These are phyloP conservation scores for Petrea volubilis DNA, from an alignment of 257 asterid genomes.

Conservation along the genomic window DNA sequence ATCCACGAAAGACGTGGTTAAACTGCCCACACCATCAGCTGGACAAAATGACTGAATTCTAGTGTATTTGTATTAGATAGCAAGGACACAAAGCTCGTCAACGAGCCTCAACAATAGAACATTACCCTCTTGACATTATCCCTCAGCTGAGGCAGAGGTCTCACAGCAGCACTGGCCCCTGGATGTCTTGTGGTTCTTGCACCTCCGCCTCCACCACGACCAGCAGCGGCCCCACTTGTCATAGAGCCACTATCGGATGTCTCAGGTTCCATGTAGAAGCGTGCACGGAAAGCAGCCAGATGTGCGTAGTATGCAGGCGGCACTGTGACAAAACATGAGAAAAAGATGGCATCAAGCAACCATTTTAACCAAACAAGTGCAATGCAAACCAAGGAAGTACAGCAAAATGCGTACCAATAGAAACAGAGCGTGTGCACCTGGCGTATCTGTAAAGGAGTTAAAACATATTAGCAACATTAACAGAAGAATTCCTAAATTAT, in stretches of 20 bases:
- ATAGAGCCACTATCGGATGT: constrained; percentile 83
- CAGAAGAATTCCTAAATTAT: background rate
- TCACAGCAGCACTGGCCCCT: constrained; percentile 60
- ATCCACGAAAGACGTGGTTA: background rate
- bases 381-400: background rate
- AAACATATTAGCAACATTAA: background rate
- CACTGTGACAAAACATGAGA: constrained; percentile 37
- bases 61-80: background rate
- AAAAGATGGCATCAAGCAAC: background rate
- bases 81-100: background rate
- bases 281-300: constrained; percentile 95
- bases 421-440: constrained; percentile 92
- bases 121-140: constrained; percentile 90
- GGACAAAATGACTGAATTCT: background rate
- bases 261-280: constrained; percentile 93
- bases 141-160: constrained; percentile 89
- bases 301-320: constrained; percentile 98
- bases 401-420: constrained; percentile 64
- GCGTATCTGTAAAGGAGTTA: constrained; percentile 60
- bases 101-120: constrained; percentile 81
- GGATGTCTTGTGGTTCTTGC: constrained; percentile 57
- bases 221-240: constrained; percentile 55
- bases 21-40: background rate
- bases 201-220: constrained; percentile 51
- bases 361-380: background rate